Conservation (phyloP, 2,329 filamentous ascomycete genomes). For the Beauveria sp. region DNA sequence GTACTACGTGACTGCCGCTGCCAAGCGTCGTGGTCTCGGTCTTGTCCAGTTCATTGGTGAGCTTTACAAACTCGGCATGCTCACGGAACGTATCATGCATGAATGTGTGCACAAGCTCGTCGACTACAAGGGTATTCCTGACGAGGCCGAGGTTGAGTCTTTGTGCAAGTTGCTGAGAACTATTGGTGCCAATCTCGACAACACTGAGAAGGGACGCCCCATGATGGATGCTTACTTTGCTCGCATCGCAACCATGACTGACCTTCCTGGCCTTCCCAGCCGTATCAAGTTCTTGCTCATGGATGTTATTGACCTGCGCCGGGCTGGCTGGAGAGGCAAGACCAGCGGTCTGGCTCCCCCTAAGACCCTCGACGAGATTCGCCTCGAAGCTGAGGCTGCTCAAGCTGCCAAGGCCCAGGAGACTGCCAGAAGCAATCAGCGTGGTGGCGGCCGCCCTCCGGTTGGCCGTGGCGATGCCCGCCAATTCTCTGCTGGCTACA, state of each 20-base stretch:
- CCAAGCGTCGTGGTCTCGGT: slow-evolving; percentile 94
- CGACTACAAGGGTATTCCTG: slow-evolving; percentile 86
- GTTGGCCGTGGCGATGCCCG: slow-evolving; percentile 82
- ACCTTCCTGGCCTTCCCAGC: slow-evolving; percentile 73
- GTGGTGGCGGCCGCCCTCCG: slow-evolving; percentile 60
- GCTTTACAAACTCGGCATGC: slow-evolving; percentile 96
- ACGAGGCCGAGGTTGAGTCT: slow-evolving; percentile 94
- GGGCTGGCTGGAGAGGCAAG: slow-evolving; percentile 73
- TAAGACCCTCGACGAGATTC: slow-evolving; percentile 91
- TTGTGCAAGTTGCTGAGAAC: slow-evolving; percentile 88
- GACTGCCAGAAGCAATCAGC: slow-evolving; percentile 49
- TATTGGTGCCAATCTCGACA: slow-evolving; percentile 81
- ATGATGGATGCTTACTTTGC: slow-evolving; percentile 94
- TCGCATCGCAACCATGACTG: slow-evolving; percentile 75
- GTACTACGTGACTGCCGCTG: slow-evolving; percentile 88
- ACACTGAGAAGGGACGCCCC: slow-evolving; percentile 69
- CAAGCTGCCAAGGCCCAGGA: slow-evolving; percentile 79
- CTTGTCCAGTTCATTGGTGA: slow-evolving; percentile 99
- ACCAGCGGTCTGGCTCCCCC: slow-evolving; percentile 79
- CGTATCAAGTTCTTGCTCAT: slow-evolving; percentile 94
- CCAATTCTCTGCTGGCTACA: slow-evolving; percentile 67
- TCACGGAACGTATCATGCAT: slow-evolving; percentile 99
- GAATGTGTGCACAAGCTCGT: slow-evolving; percentile 96
- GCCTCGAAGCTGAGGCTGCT: slow-evolving; percentile 69
- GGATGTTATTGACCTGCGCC: slow-evolving; percentile 83